Conservation (phyloP, 225 moss, liverwort and hornwort genomes). For the Straminergon stramineum region DNA sequence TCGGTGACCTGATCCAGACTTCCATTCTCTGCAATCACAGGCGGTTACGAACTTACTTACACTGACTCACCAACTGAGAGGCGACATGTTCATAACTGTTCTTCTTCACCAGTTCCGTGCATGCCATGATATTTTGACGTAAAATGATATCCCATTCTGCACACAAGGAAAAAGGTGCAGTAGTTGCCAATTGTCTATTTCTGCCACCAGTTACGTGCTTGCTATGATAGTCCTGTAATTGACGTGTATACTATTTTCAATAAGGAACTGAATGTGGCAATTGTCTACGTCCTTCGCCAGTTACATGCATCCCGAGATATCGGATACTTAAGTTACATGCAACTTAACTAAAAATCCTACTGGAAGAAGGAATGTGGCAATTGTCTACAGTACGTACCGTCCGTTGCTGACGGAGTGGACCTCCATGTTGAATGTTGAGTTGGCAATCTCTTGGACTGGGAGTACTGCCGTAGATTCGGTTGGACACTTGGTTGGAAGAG, state of each 20-base stretch:
- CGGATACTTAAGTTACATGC: not conserved
- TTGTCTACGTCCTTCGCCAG: not conserved
- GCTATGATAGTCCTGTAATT: too few species aligned
- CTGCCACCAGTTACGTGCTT: not conserved
- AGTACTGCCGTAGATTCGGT: not conserved
- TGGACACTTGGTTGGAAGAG: not conserved
- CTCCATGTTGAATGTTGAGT: not conserved
- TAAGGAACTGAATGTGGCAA: not conserved
- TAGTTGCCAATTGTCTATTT: not conserved
- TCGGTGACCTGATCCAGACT: not conserved
- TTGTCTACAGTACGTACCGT: not conserved
- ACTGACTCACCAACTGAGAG: not conserved
- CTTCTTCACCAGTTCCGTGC: not conserved
- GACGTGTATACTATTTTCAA: too few species aligned
- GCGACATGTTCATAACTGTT: not conserved
- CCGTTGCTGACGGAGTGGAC: not conserved
- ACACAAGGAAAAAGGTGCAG: not conserved
- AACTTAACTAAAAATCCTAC: not conserved
- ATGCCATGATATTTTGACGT: not conserved
- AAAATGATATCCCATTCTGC: not conserved
- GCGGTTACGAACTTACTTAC: not conserved
- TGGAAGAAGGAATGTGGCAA: not conserved
- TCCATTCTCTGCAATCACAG: not conserved
- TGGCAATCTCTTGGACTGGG: not conserved
- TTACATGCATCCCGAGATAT: not conserved